These are phyloP conservation scores for Erysimum cheiranthoides DNA, from an alignment of 345 rosid genomes.

Conservation along the genomic window DNA sequence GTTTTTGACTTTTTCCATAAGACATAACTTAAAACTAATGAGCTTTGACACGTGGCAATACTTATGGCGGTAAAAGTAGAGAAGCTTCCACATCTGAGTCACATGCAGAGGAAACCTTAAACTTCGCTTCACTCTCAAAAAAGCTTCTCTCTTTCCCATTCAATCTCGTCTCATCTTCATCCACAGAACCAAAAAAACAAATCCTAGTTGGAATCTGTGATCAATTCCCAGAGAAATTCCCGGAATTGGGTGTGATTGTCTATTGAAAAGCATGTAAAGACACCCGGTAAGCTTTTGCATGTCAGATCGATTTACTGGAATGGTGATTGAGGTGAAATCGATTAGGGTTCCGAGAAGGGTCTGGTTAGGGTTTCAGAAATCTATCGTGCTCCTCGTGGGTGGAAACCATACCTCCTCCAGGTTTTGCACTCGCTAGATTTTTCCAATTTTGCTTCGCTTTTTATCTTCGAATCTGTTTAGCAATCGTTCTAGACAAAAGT, in stretches of 20 bases:
- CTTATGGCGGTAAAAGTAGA: conserved; percentile 7
- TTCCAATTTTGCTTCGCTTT: neutral
- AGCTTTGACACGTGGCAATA: conserved; percentile 4
- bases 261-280: neutral
- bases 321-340: conserved; percentile 47
- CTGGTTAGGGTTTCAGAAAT: conserved; percentile 50
- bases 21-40: neutral
- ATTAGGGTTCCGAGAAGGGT: conserved; percentile 33
- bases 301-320: conserved; percentile 56
- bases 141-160: neutral
- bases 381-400: conserved; percentile 88
- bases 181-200: neutral
- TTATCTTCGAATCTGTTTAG: neutral
- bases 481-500: neutral
- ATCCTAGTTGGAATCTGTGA: neutral
- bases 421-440: conserved; percentile 74
- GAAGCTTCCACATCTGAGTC: neutral
- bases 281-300: conserved; percentile 20
- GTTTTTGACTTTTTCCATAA: neutral
- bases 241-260: neutral
- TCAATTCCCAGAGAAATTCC: neutral
- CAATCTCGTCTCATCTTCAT: conserved; percentile 1
- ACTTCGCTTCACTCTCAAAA: conserved; percentile 10
- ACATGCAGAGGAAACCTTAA: neutral
- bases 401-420: conserved; percentile 91